A percentile compares a stretch with the other conserved stretches of the same genome.
Conservation (phyloP, 208 protist species). For the Trypanosoma brucei region DNA sequence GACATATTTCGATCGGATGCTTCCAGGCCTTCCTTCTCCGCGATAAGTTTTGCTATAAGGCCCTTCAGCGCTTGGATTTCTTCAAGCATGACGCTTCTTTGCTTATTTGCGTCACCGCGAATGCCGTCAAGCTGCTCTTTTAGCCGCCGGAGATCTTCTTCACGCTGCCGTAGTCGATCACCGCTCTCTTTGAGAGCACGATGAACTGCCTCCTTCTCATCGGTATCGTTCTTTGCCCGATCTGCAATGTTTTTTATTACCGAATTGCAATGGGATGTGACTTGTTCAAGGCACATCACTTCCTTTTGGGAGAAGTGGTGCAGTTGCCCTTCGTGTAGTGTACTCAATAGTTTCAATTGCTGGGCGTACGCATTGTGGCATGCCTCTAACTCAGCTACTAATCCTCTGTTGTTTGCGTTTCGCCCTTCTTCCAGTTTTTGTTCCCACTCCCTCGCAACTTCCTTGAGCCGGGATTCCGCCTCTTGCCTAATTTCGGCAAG, state of each 20-base stretch:
- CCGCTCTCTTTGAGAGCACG: slow-evolving; percentile 1
- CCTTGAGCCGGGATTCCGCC: slow-evolving; percentile 19
- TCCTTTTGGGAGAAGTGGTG: background rate
- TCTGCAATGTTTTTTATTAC: background rate
- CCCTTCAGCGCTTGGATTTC: slow-evolving; percentile 2
- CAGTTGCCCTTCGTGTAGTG: background rate
- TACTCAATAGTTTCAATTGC: background rate
- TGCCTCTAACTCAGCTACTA: background rate
- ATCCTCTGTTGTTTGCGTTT: background rate
- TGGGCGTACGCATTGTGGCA: background rate
- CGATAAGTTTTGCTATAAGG: slow-evolving; percentile 4
- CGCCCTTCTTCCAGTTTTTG: slow-evolving; percentile 14
- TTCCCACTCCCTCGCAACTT: slow-evolving; percentile 7
- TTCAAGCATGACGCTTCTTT: slow-evolving; percentile 1
- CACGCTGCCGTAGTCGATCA: slow-evolving; percentile 1
- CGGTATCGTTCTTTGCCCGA: background rate
- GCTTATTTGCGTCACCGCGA: slow-evolving; percentile 20
- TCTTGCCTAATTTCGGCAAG: background rate
- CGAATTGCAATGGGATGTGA: background rate
- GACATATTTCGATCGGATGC: background rate
- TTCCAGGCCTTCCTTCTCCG: slow-evolving; percentile 1
- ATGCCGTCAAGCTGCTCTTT: slow-evolving; percentile 20
- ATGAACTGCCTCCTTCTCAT: slow-evolving; percentile 1
- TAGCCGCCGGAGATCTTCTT: slow-evolving; percentile 20
- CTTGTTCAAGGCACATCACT: background rate